Evolutionary conservation across 352 stramenopile species (phyloP), one percentile per base, ranked within the genome.

Genomic region (Pythium aphanidermatum): DNA sequence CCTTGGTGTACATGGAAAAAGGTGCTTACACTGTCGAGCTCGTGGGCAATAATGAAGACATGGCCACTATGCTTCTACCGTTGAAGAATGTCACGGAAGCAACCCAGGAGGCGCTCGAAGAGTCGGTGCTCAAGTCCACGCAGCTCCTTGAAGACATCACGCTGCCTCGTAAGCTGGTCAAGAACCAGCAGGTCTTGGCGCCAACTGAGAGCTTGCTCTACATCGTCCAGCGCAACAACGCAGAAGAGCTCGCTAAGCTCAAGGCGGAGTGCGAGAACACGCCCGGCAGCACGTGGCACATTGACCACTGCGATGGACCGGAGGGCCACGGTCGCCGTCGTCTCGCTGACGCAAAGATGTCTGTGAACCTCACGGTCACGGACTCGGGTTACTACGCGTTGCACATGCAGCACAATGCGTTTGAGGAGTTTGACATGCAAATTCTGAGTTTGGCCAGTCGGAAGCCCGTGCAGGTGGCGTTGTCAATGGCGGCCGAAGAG

Each of bases 361-460:
- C 54, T 3, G 52, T 77, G 32, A 74, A 74, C 43, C 53, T 77
- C 44, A 65, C 67, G 3, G 54, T 77, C 14, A 29, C 58, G 25
- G 46, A 58, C 28, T 27, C 53, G 0, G 56, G 46, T 2, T 66
- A 64, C 25, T 74, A 70, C 35, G 67, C 63, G 26, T 55, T 77
- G 37, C 67, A 77, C 51, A 65, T 74, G 55, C 67, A 77, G 30
- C 63, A 77, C 48, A 70, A 77, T 28, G 66, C 66, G 11, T 58
- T 74, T 10, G 56, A 61, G 8, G 66, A 77, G 55, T 74, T 74
- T 23, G 54, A 49, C 14, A 71, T 74, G 60, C 56, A 63, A 46
- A 66, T 55, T 23, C 31, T 39, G 37, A 56, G 23, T 46, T n/a
- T n/a, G n/a, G 24, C 19, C 37, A 46, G 43, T 32, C 58, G 21